These are phyloP conservation scores for Thelephora ganbajun DNA, from an alignment of 768 basidiomycete species.

Conservation along the genomic window DNA sequence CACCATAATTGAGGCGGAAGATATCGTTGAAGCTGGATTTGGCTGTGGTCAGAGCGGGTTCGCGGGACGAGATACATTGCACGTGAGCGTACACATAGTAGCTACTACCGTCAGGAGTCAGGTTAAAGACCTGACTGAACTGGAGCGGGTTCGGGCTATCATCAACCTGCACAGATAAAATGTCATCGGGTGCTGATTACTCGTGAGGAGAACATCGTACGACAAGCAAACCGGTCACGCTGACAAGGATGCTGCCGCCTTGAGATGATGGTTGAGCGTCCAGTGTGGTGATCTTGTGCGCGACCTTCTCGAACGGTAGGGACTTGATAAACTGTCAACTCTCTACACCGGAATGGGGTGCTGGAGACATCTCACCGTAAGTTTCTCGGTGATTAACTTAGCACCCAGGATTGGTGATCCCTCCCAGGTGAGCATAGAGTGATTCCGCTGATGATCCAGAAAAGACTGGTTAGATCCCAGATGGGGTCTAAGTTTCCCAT, in stretches of 20 bases:
- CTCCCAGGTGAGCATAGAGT: constrained; percentile 85
- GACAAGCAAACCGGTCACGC: constrained; percentile 76
- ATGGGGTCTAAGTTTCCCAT: constrained; percentile 14
- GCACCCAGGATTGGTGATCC: constrained; percentile 41
- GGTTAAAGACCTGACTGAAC: constrained; percentile 90
- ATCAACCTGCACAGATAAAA: constrained; percentile 48
- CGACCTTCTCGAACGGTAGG: constrained; percentile 72
- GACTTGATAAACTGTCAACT: constrained; percentile 17
- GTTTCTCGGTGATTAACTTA: constrained; percentile 49
- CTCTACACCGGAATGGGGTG: neutral
- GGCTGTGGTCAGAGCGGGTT: constrained; percentile 2
- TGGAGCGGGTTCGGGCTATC: constrained; percentile 65
- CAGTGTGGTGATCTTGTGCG: constrained; percentile 67
- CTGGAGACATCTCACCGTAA: constrained; percentile 34
- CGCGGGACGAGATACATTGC: neutral
- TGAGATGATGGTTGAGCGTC: constrained; percentile 79
- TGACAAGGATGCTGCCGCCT: constrained; percentile 51
- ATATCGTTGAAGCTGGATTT: constrained; percentile 64
- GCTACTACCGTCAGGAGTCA: constrained; percentile 56
- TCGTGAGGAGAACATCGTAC: constrained; percentile 26
- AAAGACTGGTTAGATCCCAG: constrained; percentile 6
- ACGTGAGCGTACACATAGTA: constrained; percentile 69
- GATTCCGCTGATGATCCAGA: constrained; percentile 38
- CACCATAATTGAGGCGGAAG: constrained; percentile 79
- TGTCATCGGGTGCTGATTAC: neutral